Evolutionary conservation across 2,329 filamentous ascomycete genomes (phyloP).

Genomic region (Purpureocillium takamizusanense): DNA sequence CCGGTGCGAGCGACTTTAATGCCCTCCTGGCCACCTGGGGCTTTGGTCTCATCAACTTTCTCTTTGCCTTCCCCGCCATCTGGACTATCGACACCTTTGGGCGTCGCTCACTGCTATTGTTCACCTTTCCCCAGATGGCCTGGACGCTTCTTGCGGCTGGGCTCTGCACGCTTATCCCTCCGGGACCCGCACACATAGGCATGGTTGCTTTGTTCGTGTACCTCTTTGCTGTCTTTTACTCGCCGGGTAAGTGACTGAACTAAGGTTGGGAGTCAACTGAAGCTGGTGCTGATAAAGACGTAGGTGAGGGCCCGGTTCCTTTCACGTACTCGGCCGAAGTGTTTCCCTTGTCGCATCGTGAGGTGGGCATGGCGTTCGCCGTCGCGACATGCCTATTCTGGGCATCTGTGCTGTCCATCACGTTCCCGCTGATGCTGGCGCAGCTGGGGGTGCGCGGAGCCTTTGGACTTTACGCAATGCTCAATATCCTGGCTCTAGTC

Average conservation of each 20-base stretch:
- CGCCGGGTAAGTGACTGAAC: too few relatives aligned
- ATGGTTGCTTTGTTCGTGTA: slow-evolving; percentile 49
- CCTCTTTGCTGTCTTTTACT: slow-evolving; percentile 43
- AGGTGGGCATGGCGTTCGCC: slow-evolving; percentile 62
- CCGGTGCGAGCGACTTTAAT: slow-evolving; percentile 44
- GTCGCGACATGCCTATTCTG: slow-evolving; percentile 57
- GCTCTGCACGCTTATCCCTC: slow-evolving; percentile 42
- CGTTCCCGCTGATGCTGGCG: slow-evolving; percentile 48
- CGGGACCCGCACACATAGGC: slow-evolving; percentile 24
- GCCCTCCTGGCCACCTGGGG: slow-evolving; percentile 52
- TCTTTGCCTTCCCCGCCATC: slow-evolving; percentile 49
- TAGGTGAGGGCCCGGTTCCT: slow-evolving; percentile 58
- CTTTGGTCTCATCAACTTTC: slow-evolving; percentile 48
- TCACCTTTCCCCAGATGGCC: slow-evolving; percentile 33
- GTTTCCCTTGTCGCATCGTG: slow-evolving; percentile 61
- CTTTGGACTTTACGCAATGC: slow-evolving; percentile 45
- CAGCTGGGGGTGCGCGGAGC: slow-evolving; percentile 35
- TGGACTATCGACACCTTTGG: slow-evolving; percentile 52
- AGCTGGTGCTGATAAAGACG: too few relatives aligned
- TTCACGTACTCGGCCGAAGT: slow-evolving; percentile 63
- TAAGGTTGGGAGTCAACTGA: too few relatives aligned
- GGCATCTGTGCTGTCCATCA: slow-evolving; percentile 53
- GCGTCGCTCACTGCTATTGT: slow-evolving; percentile 37
- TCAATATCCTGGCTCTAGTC: slow-evolving; percentile 44
- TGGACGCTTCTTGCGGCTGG: slow-evolving; percentile 30